Evolutionary conservation across 345 rosid genomes (phyloP).

Genomic region (Gossypium australe): DNA sequence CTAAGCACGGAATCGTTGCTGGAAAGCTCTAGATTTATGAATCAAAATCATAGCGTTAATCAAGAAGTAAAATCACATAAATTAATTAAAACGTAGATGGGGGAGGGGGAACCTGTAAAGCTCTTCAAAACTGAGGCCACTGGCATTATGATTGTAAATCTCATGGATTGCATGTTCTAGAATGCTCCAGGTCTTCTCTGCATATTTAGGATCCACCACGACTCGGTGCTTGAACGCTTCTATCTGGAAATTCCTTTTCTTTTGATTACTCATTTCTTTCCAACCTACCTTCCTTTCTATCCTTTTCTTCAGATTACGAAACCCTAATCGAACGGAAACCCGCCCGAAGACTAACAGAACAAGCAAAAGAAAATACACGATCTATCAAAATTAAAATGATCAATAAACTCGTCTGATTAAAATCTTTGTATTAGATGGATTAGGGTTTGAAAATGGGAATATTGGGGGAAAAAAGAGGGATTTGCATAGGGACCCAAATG

Average conservation of each 20-base stretch:
- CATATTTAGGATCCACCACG: conserved; percentile 96
- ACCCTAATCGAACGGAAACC: conserved; percentile 9
- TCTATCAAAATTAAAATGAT: not conserved
- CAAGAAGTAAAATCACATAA: not conserved
- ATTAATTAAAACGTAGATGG: not conserved
- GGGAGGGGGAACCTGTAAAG: conserved; percentile 64
- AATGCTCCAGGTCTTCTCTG: conserved; percentile 96
- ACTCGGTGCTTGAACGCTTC: conserved; percentile 99
- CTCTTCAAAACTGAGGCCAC: conserved; percentile 97
- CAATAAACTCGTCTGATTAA: not conserved
- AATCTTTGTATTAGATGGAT: not conserved
- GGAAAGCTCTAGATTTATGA: not conserved
- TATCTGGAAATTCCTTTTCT: conserved; percentile 95
- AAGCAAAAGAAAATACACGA: not conserved
- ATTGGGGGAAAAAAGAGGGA: not conserved
- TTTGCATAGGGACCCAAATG: not conserved
- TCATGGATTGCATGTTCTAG: conserved; percentile 97
- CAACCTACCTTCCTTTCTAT: not conserved
- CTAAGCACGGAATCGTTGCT: not conserved
- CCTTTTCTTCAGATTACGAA: conserved; percentile 17
- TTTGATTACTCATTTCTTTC: conserved; percentile 75
- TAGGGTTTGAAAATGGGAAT: not conserved
- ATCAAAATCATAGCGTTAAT: not conserved
- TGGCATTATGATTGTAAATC: conserved; percentile 98
- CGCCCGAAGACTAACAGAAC: not conserved